A percentile compares a stretch with the other conserved stretches of the same genome.
phyloP scores from a whole-genome alignment of 257 asterid genomes.

The Penstemon davidsonii region DNA sequence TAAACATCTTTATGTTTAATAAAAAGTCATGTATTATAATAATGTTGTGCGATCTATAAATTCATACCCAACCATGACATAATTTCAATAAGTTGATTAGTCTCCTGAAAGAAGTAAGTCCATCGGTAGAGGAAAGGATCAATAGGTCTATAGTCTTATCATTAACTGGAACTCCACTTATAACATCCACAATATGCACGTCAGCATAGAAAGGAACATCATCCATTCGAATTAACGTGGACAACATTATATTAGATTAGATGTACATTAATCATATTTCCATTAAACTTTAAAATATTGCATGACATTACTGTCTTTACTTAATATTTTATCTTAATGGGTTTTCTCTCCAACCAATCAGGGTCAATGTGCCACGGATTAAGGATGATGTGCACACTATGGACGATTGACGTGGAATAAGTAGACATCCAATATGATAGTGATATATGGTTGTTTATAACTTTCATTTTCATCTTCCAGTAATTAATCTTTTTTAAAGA shows the following conservation, averaged over 20 bases:
- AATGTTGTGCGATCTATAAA: no score
- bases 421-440: conserved; percentile 32
- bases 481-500: no score
- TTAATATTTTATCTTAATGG: not conserved
- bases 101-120: not conserved
- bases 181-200: conserved; percentile 24
- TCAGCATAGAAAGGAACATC: conserved; percentile 31
- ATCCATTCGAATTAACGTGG: conserved; percentile 5
- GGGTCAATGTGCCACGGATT: conserved; percentile 21
- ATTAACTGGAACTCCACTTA: conserved; percentile 37
- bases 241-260: conserved; percentile 7
- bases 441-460: conserved; percentile 17
- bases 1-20: not conserved
- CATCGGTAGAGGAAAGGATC: not conserved
- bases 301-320: not conserved
- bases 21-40: no score
- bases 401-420: conserved; percentile 22
- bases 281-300: conserved; percentile 14
- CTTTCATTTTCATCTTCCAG: not conserved
- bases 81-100: not conserved
- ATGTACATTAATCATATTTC: no score
- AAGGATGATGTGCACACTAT: not conserved
- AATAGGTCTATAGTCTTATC: conserved; percentile 36
- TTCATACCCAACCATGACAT: not conserved
- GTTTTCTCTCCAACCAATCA: not conserved